Percentiles rank a stretch among this genome's conserved stretches.
Conservation (phyloP, 1,284 basidiomycete genomes). For the Coniophora puteana region DNA sequence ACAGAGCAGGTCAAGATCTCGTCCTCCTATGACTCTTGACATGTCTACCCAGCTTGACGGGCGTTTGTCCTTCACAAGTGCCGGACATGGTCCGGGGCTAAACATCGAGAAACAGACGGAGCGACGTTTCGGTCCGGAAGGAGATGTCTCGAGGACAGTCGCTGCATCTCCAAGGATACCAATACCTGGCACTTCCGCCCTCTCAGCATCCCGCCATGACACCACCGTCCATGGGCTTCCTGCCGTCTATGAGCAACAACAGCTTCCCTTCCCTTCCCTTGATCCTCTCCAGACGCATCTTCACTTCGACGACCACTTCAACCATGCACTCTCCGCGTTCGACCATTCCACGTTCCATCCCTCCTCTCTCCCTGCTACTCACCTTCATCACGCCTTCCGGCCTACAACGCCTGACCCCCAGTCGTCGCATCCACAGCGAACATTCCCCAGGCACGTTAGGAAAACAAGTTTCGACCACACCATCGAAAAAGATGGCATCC, state of each 20-base stretch:
- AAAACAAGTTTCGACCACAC: constrained; percentile 94
- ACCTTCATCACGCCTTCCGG: constrained; percentile 54
- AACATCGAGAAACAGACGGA: constrained; percentile 26
- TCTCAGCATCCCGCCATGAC: constrained; percentile 48
- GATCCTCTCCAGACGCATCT: constrained; percentile 34
- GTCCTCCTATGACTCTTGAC: constrained; percentile 53
- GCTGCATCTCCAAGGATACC: constrained; percentile 42
- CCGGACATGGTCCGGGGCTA: constrained; percentile 4
- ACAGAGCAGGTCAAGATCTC: constrained; percentile 69
- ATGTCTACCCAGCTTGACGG: constrained; percentile 36
- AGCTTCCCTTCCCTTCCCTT: constrained; percentile 25
- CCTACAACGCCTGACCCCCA: constrained; percentile 33
- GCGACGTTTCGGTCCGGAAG: constrained; percentile 19
- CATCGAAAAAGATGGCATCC: constrained; percentile 62
- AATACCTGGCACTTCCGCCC: constrained; percentile 45
- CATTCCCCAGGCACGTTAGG: constrained; percentile 79
- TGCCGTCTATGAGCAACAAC: constrained; percentile 51
- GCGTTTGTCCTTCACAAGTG: constrained; percentile 40
- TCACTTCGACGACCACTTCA: constrained; percentile 33
- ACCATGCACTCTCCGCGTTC: constrained; percentile 40
- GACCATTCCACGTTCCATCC: constrained; percentile 57
- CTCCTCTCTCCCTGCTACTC: constrained; percentile 63
- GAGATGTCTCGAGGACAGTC: constrained; percentile 21
- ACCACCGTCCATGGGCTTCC: constrained; percentile 39
- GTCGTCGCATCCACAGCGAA: constrained; percentile 42